Conservation (phyloP, 2,329 filamentous ascomycete species). For the Chalaropsis thielavioides region DNA sequence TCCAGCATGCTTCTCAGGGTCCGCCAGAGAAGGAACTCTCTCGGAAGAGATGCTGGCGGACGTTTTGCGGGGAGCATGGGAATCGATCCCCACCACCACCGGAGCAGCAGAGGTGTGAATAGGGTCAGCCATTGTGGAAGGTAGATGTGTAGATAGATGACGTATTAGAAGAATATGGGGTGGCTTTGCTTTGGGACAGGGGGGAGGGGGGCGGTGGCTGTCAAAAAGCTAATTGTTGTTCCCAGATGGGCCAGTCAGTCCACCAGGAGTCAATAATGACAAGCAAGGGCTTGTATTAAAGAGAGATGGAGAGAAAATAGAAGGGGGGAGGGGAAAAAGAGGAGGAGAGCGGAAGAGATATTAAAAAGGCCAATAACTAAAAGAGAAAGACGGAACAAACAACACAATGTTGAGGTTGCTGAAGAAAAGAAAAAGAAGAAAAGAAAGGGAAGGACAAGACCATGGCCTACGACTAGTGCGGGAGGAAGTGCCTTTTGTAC, state of each 20-base stretch:
- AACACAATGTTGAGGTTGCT: conserved; percentile 1
- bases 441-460: neutral
- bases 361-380: neutral
- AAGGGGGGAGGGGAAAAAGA: conserved; percentile 7
- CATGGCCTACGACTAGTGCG: neutral
- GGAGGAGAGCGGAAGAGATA: neutral
- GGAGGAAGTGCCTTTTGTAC: conserved; percentile 3
- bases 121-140: conserved; percentile 26
- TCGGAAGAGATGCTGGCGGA: conserved; percentile 15
- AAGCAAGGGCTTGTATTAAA: neutral
- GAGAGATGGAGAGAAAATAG: conserved; percentile 28
- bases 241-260: neutral
- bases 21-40: conserved; percentile 21
- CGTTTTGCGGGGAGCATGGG: conserved; percentile 11
- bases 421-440: neutral
- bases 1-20: conserved; percentile 27
- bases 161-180: neutral
- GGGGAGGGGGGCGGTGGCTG: neutral
- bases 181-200: neutral
- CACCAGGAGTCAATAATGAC: neutral
- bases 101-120: conserved; percentile 20
- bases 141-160: neutral
- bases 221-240: neutral
- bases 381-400: neutral
- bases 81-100: conserved; percentile 14